phyloP scores from a whole-genome alignment of 2,329 filamentous ascomycete genomes.

The Monosporascus sp. region DNA sequence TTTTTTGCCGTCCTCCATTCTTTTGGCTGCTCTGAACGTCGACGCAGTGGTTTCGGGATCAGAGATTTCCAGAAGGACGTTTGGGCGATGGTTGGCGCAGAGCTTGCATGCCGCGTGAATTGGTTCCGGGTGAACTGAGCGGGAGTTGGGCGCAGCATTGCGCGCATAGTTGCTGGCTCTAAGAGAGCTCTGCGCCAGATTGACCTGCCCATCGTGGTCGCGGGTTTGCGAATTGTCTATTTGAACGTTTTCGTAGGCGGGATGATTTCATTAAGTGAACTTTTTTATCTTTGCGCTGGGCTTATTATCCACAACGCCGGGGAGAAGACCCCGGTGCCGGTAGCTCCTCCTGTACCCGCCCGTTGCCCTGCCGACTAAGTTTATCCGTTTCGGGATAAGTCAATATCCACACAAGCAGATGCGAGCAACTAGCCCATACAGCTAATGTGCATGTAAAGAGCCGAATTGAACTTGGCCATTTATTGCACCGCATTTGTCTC shows the following conservation, averaged over 20 bases:
- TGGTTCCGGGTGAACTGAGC: slow-evolving; percentile 6
- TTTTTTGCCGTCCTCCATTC: slow-evolving; percentile 27
- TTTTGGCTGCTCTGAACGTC: slow-evolving; percentile 30
- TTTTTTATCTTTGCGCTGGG: background rate
- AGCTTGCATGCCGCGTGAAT: slow-evolving; percentile 24
- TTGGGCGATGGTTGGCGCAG: slow-evolving; percentile 48
- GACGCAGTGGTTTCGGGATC: slow-evolving; percentile 62
- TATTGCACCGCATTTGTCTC: background rate
- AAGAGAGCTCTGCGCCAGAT: slow-evolving; percentile 12
- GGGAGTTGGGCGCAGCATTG: background rate
- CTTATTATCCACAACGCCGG: background rate
- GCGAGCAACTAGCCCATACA: background rate
- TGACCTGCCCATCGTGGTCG: slow-evolving; percentile 10
- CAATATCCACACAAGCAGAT: background rate
- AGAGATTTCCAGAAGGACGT: slow-evolving; percentile 64
- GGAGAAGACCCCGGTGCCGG: background rate
- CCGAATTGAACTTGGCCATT: background rate
- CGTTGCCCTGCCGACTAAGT: slow-evolving; percentile 1
- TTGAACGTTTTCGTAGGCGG: background rate
- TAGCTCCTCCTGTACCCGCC: background rate
- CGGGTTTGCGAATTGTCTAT: background rate
- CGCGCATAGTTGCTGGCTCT: slow-evolving; percentile 6
- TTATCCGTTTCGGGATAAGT: background rate
- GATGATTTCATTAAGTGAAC: too few species aligned
- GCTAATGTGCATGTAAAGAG: background rate